Conservation (phyloP, 805 yeast genomes). For the Sungouiozyma intestinalis region DNA sequence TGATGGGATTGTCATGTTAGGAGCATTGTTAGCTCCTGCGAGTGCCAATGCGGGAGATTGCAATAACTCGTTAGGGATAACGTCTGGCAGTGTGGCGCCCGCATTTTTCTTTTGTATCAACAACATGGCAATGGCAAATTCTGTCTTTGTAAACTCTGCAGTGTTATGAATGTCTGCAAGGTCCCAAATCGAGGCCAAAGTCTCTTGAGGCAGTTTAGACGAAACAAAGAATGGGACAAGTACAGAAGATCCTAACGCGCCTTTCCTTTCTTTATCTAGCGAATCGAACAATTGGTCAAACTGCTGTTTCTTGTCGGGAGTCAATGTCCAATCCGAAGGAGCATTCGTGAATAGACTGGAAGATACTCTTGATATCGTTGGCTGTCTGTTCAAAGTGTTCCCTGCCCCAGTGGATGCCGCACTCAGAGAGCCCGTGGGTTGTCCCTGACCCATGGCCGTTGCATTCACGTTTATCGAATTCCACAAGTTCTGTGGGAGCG, state of each 20-base stretch:
- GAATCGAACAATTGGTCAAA: slow-evolving; percentile 72
- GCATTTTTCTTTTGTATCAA: slow-evolving; percentile 75
- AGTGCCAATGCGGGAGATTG: slow-evolving; percentile 27
- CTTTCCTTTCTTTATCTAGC: slow-evolving; percentile 55
- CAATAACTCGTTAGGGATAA: slow-evolving; percentile 58
- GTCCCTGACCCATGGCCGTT: neutral
- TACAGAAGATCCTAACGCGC: slow-evolving; percentile 61
- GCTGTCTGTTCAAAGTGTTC: slow-evolving; percentile 23
- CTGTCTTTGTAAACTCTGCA: slow-evolving; percentile 69
- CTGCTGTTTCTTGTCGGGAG: slow-evolving; percentile 60
- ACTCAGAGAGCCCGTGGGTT: slow-evolving; percentile 13
- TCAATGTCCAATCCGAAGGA: slow-evolving; percentile 53
- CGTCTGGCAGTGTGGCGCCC: slow-evolving; percentile 69
- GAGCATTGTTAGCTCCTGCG: slow-evolving; percentile 10
- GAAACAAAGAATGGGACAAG: slow-evolving; percentile 85
- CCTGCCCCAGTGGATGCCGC: slow-evolving; percentile 23
- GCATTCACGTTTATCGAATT: slow-evolving; percentile 18
- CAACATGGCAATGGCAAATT: slow-evolving; percentile 89
- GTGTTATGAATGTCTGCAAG: slow-evolving; percentile 80
- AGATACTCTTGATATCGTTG: slow-evolving; percentile 25
- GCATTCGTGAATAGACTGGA: slow-evolving; percentile 29
- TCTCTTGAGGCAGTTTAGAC: slow-evolving; percentile 76
- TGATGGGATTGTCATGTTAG: slow-evolving; percentile 26
- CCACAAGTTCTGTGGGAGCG: slow-evolving; percentile 37
- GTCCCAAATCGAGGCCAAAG: slow-evolving; percentile 89